A percentile compares a stretch with the other conserved stretches of the same genome.
phyloP scores from a whole-genome alignment of 1,284 basidiomycete species.

The Marasmius sp. region DNA sequence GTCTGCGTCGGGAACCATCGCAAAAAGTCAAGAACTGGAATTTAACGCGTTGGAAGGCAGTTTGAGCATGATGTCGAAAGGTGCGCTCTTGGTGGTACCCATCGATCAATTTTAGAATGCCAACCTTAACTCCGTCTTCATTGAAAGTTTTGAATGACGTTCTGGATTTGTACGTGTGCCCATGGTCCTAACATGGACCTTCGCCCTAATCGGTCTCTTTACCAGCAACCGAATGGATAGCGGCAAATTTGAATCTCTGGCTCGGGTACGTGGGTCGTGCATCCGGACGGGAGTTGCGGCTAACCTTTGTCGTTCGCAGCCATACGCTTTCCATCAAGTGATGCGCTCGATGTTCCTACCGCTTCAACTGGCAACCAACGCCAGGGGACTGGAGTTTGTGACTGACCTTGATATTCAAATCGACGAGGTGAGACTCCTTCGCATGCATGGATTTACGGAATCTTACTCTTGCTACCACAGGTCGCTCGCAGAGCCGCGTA shows the following conservation, averaged over 20 bases:
- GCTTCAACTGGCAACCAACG: conserved; percentile 62
- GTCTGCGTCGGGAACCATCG: conserved; percentile 67
- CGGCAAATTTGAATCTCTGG: conserved; percentile 73
- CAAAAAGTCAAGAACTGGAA: conserved; percentile 72
- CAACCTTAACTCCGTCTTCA: conserved; percentile 44
- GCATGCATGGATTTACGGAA: background rate
- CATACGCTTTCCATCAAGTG: conserved; percentile 73
- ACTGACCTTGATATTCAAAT: conserved; percentile 63
- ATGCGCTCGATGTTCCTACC: conserved; percentile 70
- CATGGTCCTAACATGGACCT: background rate
- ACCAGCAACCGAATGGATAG: conserved; percentile 74
- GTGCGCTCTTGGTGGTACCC: conserved; percentile 27
- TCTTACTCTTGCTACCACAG: conserved; percentile 3
- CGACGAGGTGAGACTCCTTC: conserved; percentile 40
- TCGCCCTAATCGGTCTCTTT: background rate
- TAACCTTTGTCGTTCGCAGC: conserved; percentile 28
- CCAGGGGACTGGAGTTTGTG: conserved; percentile 56
- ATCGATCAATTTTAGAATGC: conserved; percentile 26
- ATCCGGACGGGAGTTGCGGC: background rate
- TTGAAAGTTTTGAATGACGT: conserved; percentile 83
- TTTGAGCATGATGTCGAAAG: conserved; percentile 89
- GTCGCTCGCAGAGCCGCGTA: conserved; percentile 44
- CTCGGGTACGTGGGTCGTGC: conserved; percentile 39
- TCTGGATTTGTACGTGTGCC: conserved; percentile 66
- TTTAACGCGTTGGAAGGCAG: conserved; percentile 81